A percentile compares a stretch with the other conserved stretches of the same genome.
phyloP scores from a whole-genome alignment of 2,329 filamentous ascomycete genomes.

The Penicillium sp. region DNA sequence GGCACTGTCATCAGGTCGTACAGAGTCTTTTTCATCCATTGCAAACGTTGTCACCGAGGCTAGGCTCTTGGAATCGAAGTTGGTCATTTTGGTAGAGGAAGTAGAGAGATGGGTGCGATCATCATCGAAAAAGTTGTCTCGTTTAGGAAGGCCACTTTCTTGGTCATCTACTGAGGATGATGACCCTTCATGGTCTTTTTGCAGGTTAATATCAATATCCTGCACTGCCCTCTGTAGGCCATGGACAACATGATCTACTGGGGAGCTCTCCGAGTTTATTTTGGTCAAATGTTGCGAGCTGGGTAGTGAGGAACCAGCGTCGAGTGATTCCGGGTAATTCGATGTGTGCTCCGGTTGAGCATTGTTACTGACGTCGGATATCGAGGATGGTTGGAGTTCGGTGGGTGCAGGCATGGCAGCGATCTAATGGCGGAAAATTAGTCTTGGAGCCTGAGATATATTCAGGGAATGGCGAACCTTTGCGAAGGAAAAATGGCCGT shows the following conservation, averaged over 20 bases:
- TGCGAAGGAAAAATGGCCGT: conserved; percentile 66
- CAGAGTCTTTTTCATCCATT: conserved; percentile 94
- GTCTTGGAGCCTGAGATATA: not conserved
- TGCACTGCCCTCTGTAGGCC: conserved; percentile 36
- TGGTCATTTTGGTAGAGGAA: conserved; percentile 78
- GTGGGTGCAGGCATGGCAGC: conserved; percentile 43
- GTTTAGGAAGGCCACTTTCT: conserved; percentile 34
- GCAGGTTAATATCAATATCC: conserved; percentile 31
- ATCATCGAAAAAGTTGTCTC: conserved; percentile 44
- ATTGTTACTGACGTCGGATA: conserved; percentile 29
- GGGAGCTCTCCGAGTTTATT: conserved; percentile 16
- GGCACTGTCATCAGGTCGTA: conserved; percentile 92
- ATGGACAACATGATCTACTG: conserved; percentile 29
- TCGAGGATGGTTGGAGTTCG: conserved; percentile 25
- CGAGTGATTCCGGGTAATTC: conserved; percentile 20
- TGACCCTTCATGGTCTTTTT: conserved; percentile 27
- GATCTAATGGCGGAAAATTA: conserved; percentile 32
- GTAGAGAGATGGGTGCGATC: conserved; percentile 55
- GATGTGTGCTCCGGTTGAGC: conserved; percentile 20
- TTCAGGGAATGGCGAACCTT: conserved; percentile 57
- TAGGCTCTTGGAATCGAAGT: conserved; percentile 90
- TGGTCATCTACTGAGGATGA: conserved; percentile 30
- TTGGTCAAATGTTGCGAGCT: conserved; percentile 19
- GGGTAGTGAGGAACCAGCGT: conserved; percentile 17
- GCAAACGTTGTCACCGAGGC: conserved; percentile 93